phyloP scores from a whole-genome alignment of 176 grass and related monocot species.

The Lolium perenne region DNA sequence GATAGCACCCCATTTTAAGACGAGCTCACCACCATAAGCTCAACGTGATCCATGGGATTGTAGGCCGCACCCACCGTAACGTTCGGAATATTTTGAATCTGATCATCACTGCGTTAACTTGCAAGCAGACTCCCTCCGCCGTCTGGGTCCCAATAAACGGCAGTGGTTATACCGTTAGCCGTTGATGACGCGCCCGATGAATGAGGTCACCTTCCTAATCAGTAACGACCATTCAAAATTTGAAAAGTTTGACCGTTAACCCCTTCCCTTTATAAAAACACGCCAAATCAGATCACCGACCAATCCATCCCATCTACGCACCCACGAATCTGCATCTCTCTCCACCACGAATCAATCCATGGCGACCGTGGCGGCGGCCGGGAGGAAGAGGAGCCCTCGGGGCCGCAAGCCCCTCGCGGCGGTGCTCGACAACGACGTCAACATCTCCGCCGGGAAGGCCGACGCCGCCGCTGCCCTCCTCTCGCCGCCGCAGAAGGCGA shows the following conservation, averaged over 20 bases:
- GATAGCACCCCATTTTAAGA: too few species aligned
- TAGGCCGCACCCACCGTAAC: background rate
- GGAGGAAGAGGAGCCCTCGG: conserved; percentile 53
- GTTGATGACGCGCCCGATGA: background rate
- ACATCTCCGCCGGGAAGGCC: conserved; percentile 70
- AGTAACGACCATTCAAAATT: conserved; percentile 52
- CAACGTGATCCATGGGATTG: background rate
- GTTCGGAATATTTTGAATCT: background rate
- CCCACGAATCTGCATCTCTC: background rate
- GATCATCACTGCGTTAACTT: background rate
- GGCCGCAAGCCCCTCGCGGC: conserved; percentile 66
- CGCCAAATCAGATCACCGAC: conserved; percentile 21
- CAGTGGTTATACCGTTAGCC: background rate
- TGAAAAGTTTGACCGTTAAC: conserved; percentile 58
- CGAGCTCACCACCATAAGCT: too few species aligned
- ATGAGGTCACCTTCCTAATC: conserved; percentile 14
- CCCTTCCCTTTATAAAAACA: conserved; percentile 22
- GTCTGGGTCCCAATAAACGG: background rate
- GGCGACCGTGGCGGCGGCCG: conserved; percentile 42
- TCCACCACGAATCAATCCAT: conserved; percentile 13
- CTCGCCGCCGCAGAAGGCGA: conserved; percentile 50
- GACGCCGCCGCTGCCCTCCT: background rate
- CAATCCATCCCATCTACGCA: background rate
- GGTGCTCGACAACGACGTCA: conserved; percentile 68
- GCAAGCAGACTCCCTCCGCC: too few species aligned